Percentiles rank a stretch among this genome's conserved stretches.
Evolutionary conservation across 2,329 filamentous ascomycete species (phyloP).

Genomic region (Nannizzia gypsea): DNA sequence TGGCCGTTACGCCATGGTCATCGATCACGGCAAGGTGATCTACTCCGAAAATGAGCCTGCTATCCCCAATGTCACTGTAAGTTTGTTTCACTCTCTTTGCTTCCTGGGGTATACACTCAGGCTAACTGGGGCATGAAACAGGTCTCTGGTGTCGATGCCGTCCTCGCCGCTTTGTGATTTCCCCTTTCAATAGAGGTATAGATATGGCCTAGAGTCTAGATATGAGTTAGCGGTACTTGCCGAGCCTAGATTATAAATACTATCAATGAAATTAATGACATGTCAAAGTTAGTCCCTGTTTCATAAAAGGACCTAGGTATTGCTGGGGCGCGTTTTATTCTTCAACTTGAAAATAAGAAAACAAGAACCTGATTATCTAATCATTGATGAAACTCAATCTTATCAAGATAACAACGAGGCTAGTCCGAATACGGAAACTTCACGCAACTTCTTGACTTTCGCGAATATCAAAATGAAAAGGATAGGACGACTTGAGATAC

Average conservation of each 20-base stretch:
- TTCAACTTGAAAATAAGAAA: background rate
- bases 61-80: constrained; percentile 18
- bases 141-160: constrained; percentile 30
- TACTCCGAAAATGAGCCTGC: constrained; percentile 63
- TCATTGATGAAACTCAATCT: background rate
- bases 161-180: constrained; percentile 30
- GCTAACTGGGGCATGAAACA: constrained; percentile 13
- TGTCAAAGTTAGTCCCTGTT: background rate
- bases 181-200: background rate
- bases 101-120: background rate
- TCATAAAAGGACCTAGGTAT: background rate
- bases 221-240: background rate
- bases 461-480: background rate
- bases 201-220: background rate
- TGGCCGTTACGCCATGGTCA: constrained; percentile 64
- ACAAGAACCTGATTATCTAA: background rate
- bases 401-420: background rate
- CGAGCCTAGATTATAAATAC: background rate
- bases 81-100: background rate
- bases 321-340: background rate
- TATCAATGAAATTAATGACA: background rate
- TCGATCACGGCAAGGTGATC: constrained; percentile 71
- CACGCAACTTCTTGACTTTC: background rate
- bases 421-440: background rate
- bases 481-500: too few relatives aligned